Evolutionary conservation across 1,139 yeast species (phyloP).

Genomic region (Diutina pseudorugosa): DNA sequence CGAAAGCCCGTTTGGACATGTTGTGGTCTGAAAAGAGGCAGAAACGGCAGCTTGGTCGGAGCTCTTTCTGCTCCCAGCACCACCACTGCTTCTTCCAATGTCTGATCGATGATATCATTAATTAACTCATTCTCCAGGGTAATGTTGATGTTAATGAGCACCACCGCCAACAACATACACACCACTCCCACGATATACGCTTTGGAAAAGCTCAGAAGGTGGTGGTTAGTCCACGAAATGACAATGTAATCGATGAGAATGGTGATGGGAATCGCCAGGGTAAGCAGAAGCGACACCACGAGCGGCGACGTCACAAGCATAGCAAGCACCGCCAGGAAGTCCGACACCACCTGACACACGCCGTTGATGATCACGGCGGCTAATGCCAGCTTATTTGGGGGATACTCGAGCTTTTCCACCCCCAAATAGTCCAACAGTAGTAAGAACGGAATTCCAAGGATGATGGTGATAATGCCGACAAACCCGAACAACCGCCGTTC

Average conservation of each 20-base stretch:
- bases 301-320: constrained; percentile 43
- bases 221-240: not conserved
- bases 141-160: constrained; percentile 33
- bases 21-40: constrained; percentile 1
- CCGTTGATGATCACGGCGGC: constrained; percentile 29
- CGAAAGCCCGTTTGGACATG: constrained; percentile 8
- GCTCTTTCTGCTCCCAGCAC: constrained; percentile 19
- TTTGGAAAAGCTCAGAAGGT: not conserved
- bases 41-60: constrained; percentile 5
- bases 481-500: constrained; percentile 37
- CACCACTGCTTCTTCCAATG: constrained; percentile 35
- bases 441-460: constrained; percentile 27
- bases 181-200: constrained; percentile 33
- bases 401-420: constrained; percentile 29
- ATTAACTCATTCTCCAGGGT: constrained; percentile 32
- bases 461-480: constrained; percentile 30
- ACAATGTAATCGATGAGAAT: constrained; percentile 33
- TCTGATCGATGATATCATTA: constrained; percentile 36
- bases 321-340: constrained; percentile 37
- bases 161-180: constrained; percentile 33
- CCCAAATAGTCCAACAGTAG: constrained; percentile 19
- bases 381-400: constrained; percentile 23
- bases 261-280: constrained; percentile 41
- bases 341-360: constrained; percentile 34
- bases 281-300: constrained; percentile 38